A percentile compares a stretch with the other conserved stretches of the same genome.
Evolutionary conservation across 2,329 filamentous ascomycete genomes (phyloP).

Genomic region (Sarocladium kiliense): DNA sequence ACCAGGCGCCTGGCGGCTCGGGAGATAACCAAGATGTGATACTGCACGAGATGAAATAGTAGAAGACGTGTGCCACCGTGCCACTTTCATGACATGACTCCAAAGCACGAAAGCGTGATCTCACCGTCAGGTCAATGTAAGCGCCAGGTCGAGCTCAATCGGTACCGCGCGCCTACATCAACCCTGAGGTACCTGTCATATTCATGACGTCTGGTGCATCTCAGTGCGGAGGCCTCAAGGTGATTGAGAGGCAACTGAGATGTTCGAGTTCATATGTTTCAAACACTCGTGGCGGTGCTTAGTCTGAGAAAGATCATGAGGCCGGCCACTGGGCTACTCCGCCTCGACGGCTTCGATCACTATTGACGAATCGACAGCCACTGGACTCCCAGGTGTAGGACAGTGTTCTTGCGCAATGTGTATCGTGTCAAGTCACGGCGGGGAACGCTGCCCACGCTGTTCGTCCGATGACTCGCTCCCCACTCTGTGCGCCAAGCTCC

Average conservation of each 20-base stretch:
- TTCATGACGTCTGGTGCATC: neutral
- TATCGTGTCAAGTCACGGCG: neutral
- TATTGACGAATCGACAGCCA: neutral
- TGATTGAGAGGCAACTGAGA: neutral
- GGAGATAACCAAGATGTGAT: neutral
- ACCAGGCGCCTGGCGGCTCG: neutral
- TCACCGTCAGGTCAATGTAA: neutral
- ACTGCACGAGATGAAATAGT: neutral
- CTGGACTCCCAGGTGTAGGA: neutral
- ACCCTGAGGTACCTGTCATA: neutral
- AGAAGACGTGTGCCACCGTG: neutral
- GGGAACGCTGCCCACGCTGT: neutral
- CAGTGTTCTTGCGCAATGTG: neutral
- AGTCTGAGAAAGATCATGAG: neutral
- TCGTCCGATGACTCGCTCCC: neutral
- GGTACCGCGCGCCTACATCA: constrained; percentile 1
- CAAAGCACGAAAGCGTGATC: neutral
- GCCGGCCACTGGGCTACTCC: neutral
- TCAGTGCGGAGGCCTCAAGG: neutral
- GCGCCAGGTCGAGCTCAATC: neutral
- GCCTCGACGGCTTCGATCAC: neutral
- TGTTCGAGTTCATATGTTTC: neutral
- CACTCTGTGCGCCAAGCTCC: neutral
- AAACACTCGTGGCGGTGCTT: neutral
- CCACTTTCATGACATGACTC: neutral